Conservation (phyloP, 1,139 yeast genomes). For the Geotrichum carabidarum region DNA sequence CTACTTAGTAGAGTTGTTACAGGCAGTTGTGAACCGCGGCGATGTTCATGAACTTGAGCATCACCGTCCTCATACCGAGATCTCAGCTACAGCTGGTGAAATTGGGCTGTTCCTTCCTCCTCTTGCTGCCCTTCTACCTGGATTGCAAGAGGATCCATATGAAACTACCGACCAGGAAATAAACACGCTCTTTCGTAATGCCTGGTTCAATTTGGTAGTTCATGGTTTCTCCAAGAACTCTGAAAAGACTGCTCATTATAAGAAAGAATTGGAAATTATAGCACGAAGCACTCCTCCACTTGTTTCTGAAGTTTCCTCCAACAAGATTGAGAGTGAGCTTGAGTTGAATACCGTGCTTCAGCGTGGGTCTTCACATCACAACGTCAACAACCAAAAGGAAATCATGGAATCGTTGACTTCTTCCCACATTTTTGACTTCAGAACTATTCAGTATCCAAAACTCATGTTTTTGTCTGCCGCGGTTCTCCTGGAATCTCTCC, state of each 20-base stretch:
- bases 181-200: slow-evolving; percentile 65
- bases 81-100: slow-evolving; percentile 70
- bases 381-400: slow-evolving; percentile 70
- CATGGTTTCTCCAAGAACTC: slow-evolving; percentile 77
- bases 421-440: slow-evolving; percentile 33
- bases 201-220: slow-evolving; percentile 91
- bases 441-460: slow-evolving; percentile 68
- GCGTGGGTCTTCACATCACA: slow-evolving; percentile 81
- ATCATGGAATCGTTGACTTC: slow-evolving; percentile 36
- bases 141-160: slow-evolving; percentile 43
- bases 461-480: slow-evolving; percentile 86
- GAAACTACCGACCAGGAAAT: slow-evolving; percentile 46
- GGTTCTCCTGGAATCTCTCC: slow-evolving; percentile 65
- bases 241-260: slow-evolving; percentile 46
- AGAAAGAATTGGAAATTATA: slow-evolving; percentile 54
- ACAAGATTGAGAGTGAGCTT: slow-evolving; percentile 83
- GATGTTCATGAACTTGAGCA: slow-evolving; percentile 76
- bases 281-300: slow-evolving; percentile 90
- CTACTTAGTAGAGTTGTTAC: slow-evolving; percentile 62
- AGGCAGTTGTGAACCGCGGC: slow-evolving; percentile 68
- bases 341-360: slow-evolving; percentile 88
- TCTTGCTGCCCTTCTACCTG: slow-evolving; percentile 68
- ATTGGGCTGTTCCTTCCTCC: slow-evolving; percentile 67
- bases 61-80: slow-evolving; percentile 75
- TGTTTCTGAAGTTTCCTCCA: slow-evolving; percentile 81